Percentiles rank a stretch among this genome's conserved stretches.
Conservation (phyloP, 768 basidiomycete genomes). For the Lentinula boryana region DNA sequence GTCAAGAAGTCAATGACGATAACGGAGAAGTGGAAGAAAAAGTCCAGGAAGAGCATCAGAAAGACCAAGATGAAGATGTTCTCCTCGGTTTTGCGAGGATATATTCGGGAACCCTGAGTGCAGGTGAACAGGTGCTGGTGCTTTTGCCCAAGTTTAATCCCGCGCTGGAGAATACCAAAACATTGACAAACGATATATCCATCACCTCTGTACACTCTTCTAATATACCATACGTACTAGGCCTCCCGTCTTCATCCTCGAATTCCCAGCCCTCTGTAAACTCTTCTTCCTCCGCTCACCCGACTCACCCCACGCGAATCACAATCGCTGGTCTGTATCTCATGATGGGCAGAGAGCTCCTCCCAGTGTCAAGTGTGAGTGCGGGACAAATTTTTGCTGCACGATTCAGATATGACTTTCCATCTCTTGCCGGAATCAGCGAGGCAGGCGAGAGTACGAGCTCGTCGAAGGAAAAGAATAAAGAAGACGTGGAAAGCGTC, state of each 20-base stretch:
- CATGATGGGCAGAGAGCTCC: slow-evolving; percentile 98
- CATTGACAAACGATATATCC: slow-evolving; percentile 51
- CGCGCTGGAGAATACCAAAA: slow-evolving; percentile 46
- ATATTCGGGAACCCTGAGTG: slow-evolving; percentile 80
- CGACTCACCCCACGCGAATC: slow-evolving; percentile 35
- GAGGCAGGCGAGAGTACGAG: background rate
- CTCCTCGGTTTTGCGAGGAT: slow-evolving; percentile 91
- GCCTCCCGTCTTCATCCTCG: background rate
- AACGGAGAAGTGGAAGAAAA: slow-evolving; percentile 3
- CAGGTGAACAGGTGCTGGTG: slow-evolving; percentile 59
- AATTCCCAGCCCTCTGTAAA: background rate
- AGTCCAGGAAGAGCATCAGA: slow-evolving; percentile 16
- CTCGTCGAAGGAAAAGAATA: slow-evolving; percentile 18
- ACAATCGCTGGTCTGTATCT: slow-evolving; percentile 78
- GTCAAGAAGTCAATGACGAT: background rate
- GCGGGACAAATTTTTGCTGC: slow-evolving; percentile 97
- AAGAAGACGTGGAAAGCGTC: slow-evolving; percentile 71
- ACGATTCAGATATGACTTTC: background rate
- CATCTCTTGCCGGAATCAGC: background rate
- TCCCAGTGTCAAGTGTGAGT: slow-evolving; percentile 70
- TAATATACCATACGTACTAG: background rate
- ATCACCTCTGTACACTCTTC: background rate
- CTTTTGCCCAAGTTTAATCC: slow-evolving; percentile 85
- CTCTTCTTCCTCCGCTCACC: background rate
- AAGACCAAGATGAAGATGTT: slow-evolving; percentile 43